Base-by-base conservation (phyloP, 2,329 filamentous ascomycete species). In the Epichloe amarillans region DNA sequence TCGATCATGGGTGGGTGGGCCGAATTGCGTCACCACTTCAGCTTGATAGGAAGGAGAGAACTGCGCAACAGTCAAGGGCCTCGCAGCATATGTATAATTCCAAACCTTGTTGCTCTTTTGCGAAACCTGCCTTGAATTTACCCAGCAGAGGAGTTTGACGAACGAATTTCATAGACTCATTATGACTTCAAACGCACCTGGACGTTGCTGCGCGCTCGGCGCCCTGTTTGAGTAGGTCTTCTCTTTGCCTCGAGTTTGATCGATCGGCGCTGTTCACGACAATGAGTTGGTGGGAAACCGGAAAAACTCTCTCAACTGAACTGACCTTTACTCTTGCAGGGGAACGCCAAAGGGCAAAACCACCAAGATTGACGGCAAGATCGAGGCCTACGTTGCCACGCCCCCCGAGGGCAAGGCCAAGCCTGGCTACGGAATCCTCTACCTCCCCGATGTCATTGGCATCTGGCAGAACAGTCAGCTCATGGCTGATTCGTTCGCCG, bases 151-250 rank as follows among this genome's bases (percentile, higher is more conserved):
- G 3, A 7, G 15, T 14, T 12, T 33, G 26, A 46, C 44, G 33
- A 5, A 19, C 33, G 44, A 14, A 10, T 21, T 19, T n/a, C 12
- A 14, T 3, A 10, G 11, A 39, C 3, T 11, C 3, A 36, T 37
- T 26, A 80, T 80, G 76, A 72, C 76, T 37, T 80, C 76, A 3
- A 69, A 76, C 57, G 69, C 71, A 50, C 75, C 76, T 12, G 72
- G 60, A 50, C 58, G 66, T 50, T 80, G 77, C 71, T 80, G 77
- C 66, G 68, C 68, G 35, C 58, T 72, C 50, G 76, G 75, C 53
- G 65, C 74, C 53, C 73, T 70, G 61, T 75, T 78, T 57, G 71
- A 76, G 75, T 78, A 65, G 61, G 76, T 68, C 12, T 26, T 15
- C 10, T 36, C 19, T 30, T 4, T 10, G 26, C 8, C 8, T 30